phyloP scores from a whole-genome alignment of 2,329 filamentous ascomycete species.

The Arthrobotrys conoides region DNA sequence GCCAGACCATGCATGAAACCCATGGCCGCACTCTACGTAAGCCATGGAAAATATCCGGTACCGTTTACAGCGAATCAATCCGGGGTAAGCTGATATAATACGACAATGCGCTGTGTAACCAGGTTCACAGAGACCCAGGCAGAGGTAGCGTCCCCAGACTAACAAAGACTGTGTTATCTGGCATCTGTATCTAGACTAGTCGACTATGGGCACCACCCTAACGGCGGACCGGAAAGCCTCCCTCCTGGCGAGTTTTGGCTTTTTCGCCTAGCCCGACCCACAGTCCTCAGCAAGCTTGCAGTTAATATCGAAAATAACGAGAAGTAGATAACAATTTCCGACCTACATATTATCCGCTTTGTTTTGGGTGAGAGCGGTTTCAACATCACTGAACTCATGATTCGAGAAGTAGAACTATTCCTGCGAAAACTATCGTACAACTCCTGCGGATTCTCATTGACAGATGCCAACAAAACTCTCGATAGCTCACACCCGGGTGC shows the following conservation, averaged over 20 bases:
- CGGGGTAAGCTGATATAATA: constrained; percentile 25
- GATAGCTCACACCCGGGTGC: too few species aligned
- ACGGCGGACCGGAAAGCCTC: constrained; percentile 32
- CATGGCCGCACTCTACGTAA: not conserved
- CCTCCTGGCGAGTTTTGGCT: constrained; percentile 1
- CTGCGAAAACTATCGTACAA: too few species aligned
- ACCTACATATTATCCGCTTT: not conserved
- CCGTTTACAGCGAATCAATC: not conserved
- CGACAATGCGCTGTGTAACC: constrained; percentile 11
- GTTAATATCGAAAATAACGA: constrained; percentile 39
- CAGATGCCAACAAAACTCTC: too few species aligned
- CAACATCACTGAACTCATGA: not conserved
- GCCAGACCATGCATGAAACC: not conserved
- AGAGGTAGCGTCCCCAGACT: too few species aligned
- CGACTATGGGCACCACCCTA: not conserved
- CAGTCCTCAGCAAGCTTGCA: not conserved
- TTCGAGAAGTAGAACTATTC: not conserved
- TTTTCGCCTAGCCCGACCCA: not conserved
- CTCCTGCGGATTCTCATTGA: too few species aligned
- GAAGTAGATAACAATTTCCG: constrained; percentile 8
- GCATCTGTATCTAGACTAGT: not conserved
- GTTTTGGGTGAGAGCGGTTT: not conserved
- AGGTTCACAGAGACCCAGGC: too few species aligned
- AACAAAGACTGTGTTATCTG: not conserved
- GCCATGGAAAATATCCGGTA: constrained; percentile 2